Percentiles rank a stretch among this genome's conserved stretches.
phyloP scores from a whole-genome alignment of 805 yeast genomes.

The Suhomyces tanzawaensis region DNA sequence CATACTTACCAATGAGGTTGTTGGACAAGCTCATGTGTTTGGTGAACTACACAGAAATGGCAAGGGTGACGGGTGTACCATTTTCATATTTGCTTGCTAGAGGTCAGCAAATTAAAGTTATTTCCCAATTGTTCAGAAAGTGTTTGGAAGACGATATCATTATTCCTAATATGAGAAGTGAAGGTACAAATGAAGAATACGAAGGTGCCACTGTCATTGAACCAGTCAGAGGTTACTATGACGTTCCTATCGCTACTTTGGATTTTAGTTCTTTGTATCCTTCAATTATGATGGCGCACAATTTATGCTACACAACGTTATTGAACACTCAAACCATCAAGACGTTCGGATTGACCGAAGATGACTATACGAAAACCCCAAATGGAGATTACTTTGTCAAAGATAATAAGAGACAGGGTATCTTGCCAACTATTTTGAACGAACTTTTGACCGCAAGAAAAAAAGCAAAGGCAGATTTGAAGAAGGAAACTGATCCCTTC shows the following conservation, averaged over 20 bases:
- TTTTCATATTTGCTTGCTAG: slow-evolving; percentile 82
- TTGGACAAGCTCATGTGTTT: slow-evolving; percentile 93
- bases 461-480: slow-evolving; percentile 85
- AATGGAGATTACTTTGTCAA: slow-evolving; percentile 90
- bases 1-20: slow-evolving; percentile 83
- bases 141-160: slow-evolving; percentile 84
- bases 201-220: slow-evolving; percentile 99
- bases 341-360: slow-evolving; percentile 58
- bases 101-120: slow-evolving; percentile 97
- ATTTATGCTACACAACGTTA: slow-evolving; percentile 90
- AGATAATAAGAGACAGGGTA: slow-evolving; percentile 66
- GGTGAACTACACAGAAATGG: slow-evolving; percentile 98
- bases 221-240: slow-evolving; percentile 93
- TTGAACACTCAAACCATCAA: slow-evolving; percentile 67
- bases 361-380: slow-evolving; percentile 84
- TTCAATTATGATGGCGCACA: slow-evolving; percentile 98
- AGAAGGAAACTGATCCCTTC: slow-evolving; percentile 92
- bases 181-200: slow-evolving; percentile 84
- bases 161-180: slow-evolving; percentile 83
- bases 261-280: slow-evolving; percentile 98
- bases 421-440: slow-evolving; percentile 85
- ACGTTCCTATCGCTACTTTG: slow-evolving; percentile 94
- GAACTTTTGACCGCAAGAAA: slow-evolving; percentile 91
- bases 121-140: slow-evolving; percentile 91
- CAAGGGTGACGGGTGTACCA: slow-evolving; percentile 98